Conservation (phyloP, 495 filamentous ascomycete species). For the Platismatia glauca region DNA sequence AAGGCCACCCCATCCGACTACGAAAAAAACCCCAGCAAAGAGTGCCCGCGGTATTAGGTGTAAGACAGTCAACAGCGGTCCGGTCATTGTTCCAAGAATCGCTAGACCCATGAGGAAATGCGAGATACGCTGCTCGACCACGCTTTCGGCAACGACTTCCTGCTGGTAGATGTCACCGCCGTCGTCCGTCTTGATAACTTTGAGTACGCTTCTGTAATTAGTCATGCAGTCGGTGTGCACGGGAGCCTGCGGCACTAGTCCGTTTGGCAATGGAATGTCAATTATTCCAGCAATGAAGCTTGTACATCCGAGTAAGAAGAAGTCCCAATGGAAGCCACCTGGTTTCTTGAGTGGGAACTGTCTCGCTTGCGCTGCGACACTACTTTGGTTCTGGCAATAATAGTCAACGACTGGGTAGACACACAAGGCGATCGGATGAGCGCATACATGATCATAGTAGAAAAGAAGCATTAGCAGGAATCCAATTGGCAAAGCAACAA, state of each 20-base stretch:
- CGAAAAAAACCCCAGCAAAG: conserved; percentile 38
- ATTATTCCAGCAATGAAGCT: conserved; percentile 36
- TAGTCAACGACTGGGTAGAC: background rate
- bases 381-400: conserved; percentile 25
- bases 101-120: conserved; percentile 35
- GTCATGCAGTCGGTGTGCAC: conserved; percentile 34
- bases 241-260: conserved; percentile 34
- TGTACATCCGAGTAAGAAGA: conserved; percentile 39
- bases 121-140: conserved; percentile 38
- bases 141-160: conserved; percentile 25
- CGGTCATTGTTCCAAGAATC: conserved; percentile 39
- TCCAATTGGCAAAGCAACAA: conserved; percentile 37
- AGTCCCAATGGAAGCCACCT: conserved; percentile 41
- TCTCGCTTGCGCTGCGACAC: conserved; percentile 35
- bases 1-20: conserved; percentile 31
- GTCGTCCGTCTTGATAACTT: conserved; percentile 27
- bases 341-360: conserved; percentile 40
- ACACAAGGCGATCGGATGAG: background rate
- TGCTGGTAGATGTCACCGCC: conserved; percentile 25
- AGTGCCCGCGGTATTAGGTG: conserved; percentile 36
- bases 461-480: conserved; percentile 38
- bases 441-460: conserved; percentile 36
- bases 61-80: conserved; percentile 35
- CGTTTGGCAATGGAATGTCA: conserved; percentile 39
- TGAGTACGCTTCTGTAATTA: conserved; percentile 21